Evolutionary conservation across 1,284 basidiomycete species (phyloP).

Genomic region (Melanopsichium pennsylvanicum): DNA sequence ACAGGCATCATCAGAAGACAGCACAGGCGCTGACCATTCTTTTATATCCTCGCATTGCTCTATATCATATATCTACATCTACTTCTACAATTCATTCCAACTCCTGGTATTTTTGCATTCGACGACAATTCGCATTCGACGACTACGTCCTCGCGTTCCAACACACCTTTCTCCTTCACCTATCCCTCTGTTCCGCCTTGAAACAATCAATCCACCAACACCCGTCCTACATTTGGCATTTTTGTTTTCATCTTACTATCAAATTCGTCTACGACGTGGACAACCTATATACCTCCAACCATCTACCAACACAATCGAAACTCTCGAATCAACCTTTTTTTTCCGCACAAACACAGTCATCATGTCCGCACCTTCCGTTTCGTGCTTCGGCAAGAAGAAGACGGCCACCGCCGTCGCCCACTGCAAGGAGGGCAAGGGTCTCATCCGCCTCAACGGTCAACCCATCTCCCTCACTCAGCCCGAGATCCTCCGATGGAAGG

Average conservation of each 20-base stretch:
- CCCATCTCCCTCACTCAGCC: slow-evolving; percentile 90
- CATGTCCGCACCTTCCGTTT: slow-evolving; percentile 63
- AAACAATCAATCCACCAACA: too few species aligned
- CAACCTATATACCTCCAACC: too few species aligned
- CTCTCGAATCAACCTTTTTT: too few species aligned
- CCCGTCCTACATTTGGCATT: too few species aligned
- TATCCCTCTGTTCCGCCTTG: background rate
- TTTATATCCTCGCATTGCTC: background rate
- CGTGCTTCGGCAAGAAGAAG: slow-evolving; percentile 68
- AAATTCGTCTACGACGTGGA: too few species aligned
- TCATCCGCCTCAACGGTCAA: slow-evolving; percentile 95
- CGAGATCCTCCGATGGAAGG: slow-evolving; percentile 95
- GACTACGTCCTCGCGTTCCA: too few species aligned
- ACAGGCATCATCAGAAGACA: background rate
- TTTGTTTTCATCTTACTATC: too few species aligned
- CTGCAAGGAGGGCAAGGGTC: slow-evolving; percentile 84
- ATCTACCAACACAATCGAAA: slow-evolving; percentile 1
- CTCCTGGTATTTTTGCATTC: too few species aligned
- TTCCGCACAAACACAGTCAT: too few species aligned
- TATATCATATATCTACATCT: background rate
- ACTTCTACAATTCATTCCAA: too few species aligned
- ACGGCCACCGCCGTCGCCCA: slow-evolving; percentile 64
- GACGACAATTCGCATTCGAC: too few species aligned
- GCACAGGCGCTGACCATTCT: slow-evolving; percentile 25
- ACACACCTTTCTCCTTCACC: background rate